phyloP scores from a whole-genome alignment of 345 rosid genomes.

The Populus deltoides region DNA sequence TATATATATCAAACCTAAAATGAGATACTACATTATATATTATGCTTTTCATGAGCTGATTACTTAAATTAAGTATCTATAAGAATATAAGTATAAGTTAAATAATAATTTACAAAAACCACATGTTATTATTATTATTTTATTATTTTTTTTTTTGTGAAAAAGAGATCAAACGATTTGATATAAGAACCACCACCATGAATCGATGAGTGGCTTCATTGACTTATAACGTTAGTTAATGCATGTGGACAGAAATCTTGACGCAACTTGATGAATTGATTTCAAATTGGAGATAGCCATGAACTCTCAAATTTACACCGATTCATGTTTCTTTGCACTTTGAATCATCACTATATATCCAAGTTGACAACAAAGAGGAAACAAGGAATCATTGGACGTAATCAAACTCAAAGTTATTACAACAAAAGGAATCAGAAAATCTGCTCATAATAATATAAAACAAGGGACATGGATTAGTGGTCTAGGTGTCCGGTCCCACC shows the following conservation, averaged over 20 bases:
- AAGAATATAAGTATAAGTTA: too few relatives aligned
- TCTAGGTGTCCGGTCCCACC: conserved; percentile 6
- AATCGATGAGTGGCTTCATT: too few relatives aligned
- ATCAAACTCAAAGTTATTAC: neutral
- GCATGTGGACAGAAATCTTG: neutral
- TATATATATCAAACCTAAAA: too few relatives aligned
- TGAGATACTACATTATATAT: too few relatives aligned
- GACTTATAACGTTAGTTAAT: neutral
- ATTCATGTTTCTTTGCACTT: neutral
- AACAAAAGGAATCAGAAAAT: neutral
- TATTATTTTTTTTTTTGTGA: too few relatives aligned
- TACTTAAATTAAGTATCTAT: too few relatives aligned
- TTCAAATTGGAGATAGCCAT: neutral
- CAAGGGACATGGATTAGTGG: neutral
- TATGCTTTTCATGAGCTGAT: too few relatives aligned
- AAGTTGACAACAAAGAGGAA: neutral
- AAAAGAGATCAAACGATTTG: too few relatives aligned
- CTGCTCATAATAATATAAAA: neutral
- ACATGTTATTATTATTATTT: too few relatives aligned
- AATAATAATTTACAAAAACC: too few relatives aligned
- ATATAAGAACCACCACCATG: too few relatives aligned
- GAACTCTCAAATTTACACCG: neutral
- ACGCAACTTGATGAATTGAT: neutral
- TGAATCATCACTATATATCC: neutral
- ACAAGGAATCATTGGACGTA: neutral